Conservation (phyloP, 352 stramenopile species). For the Discostella stelligera region DNA sequence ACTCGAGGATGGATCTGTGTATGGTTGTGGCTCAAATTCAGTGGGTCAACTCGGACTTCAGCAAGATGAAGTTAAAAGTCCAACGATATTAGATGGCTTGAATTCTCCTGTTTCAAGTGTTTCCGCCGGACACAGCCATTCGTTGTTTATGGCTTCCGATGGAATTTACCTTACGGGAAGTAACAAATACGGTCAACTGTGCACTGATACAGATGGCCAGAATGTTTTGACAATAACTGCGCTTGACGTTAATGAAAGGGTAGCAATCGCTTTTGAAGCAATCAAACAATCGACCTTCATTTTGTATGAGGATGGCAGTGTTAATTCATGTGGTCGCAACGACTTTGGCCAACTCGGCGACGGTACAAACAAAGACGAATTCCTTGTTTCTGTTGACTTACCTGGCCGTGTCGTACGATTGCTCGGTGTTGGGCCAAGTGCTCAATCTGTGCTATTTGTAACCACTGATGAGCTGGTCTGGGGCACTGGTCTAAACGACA, state of each 20-base stretch:
- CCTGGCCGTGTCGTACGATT: conserved; percentile 1
- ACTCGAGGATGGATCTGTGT: conserved; percentile 35
- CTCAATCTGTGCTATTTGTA: conserved; percentile 26
- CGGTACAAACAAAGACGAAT: conserved; percentile 7
- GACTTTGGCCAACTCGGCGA: conserved; percentile 28
- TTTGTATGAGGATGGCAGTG: conserved; percentile 15
- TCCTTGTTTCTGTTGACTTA: not conserved
- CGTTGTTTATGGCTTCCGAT: conserved; percentile 37
- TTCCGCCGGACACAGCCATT: conserved; percentile 43
- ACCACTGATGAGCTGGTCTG: conserved; percentile 29
- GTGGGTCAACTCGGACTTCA: conserved; percentile 43
- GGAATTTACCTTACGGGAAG: conserved; percentile 45
- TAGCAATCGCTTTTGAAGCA: conserved; percentile 26
- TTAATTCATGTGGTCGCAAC: conserved; percentile 24
- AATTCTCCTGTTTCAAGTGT: conserved; percentile 21
- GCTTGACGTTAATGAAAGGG: conserved; percentile 14
- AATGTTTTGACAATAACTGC: conserved; percentile 16
- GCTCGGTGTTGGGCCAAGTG: conserved; percentile 10
- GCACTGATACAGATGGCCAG: conserved; percentile 23
- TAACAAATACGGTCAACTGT: conserved; percentile 46
- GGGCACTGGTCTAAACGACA: conserved; percentile 41
- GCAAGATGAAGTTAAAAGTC: conserved; percentile 7
- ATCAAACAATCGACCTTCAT: conserved; percentile 27
- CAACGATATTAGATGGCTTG: conserved; percentile 12
- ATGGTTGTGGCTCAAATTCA: conserved; percentile 43